phyloP scores from a whole-genome alignment of 1,284 basidiomycete species.

The Peniophora sp. region DNA sequence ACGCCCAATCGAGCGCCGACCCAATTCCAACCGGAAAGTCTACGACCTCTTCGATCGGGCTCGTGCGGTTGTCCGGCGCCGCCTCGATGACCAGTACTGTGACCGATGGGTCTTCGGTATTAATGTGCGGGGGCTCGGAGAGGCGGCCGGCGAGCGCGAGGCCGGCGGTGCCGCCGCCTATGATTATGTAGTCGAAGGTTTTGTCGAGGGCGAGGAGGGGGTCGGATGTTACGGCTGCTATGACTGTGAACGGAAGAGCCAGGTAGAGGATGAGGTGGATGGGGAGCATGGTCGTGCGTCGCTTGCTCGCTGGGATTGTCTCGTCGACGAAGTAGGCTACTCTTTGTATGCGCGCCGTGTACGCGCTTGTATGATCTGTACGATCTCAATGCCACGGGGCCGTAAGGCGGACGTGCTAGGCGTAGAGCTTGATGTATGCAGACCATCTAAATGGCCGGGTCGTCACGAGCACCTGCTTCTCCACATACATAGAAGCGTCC shows the following conservation, averaged over 20 bases:
- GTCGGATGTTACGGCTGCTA: background rate
- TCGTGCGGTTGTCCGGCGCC: background rate
- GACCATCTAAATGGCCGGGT: too few species aligned
- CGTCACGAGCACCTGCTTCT: too few species aligned
- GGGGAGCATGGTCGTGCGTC: too few species aligned
- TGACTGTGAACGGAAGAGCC: background rate
- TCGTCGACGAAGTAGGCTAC: too few species aligned
- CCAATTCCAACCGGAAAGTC: background rate
- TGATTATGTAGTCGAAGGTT: slow-evolving; percentile 1
- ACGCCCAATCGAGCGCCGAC: background rate
- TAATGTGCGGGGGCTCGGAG: background rate
- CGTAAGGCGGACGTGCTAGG: too few species aligned
- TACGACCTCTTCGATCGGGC: background rate
- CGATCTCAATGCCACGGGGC: too few species aligned
- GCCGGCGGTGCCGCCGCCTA: slow-evolving; percentile 2
- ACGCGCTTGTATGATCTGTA: too few species aligned
- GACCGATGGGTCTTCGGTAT: background rate
- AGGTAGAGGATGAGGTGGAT: too few species aligned
- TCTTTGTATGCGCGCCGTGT: too few species aligned
- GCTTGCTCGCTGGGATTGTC: too few species aligned
- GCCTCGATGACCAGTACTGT: background rate
- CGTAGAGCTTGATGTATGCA: too few species aligned
- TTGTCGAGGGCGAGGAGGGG: background rate
- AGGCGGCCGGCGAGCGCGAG: background rate
- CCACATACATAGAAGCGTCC: too few species aligned